These are phyloP conservation scores for Suhomyces emberorum DNA, from an alignment of 805 yeast genomes.

Conservation along the genomic window DNA sequence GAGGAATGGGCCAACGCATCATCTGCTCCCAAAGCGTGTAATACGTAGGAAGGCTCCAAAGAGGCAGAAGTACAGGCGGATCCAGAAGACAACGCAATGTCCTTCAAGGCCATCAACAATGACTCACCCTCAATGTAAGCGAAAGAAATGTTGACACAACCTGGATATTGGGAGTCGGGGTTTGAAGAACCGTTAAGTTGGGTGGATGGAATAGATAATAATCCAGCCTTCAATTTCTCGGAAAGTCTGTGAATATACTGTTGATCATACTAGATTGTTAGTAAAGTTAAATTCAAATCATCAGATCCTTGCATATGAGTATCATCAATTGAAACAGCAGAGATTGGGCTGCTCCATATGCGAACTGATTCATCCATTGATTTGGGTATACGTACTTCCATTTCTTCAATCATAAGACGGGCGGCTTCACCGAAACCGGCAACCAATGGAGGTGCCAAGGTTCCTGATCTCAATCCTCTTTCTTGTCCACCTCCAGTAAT, in stretches of 20 bases:
- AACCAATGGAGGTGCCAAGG: constrained; percentile 93
- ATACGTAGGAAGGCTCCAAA: constrained; percentile 93
- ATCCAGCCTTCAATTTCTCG: constrained; percentile 64
- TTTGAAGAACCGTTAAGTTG: constrained; percentile 80
- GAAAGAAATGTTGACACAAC: constrained; percentile 95
- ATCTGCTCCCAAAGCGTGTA: constrained; percentile 96
- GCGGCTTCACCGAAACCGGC: constrained; percentile 98
- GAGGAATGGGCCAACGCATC: constrained; percentile 99
- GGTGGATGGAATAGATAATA: constrained; percentile 82
- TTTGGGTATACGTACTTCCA: constrained; percentile 29
- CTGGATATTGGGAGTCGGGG: constrained; percentile 56
- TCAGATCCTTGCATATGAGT: constrained; percentile 21
- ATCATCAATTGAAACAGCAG: constrained; percentile 2
- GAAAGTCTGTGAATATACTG: constrained; percentile 70
- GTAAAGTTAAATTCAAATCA: constrained; percentile 2
- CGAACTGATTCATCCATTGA: background rate
- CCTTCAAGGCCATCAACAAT: constrained; percentile 93
- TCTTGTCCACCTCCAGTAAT: constrained; percentile 99
- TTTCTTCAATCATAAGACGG: constrained; percentile 70
- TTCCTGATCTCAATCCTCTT: constrained; percentile 95
- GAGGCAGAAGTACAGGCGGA: constrained; percentile 99
- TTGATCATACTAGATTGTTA: constrained; percentile 48
- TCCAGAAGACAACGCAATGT: constrained; percentile 93
- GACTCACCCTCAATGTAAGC: constrained; percentile 99
- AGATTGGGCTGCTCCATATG: constrained; percentile 1